A percentile compares a stretch with the other conserved stretches of the same genome.
Conservation (phyloP, 2,329 filamentous ascomycete species). For the Lecanosticta acicola region DNA sequence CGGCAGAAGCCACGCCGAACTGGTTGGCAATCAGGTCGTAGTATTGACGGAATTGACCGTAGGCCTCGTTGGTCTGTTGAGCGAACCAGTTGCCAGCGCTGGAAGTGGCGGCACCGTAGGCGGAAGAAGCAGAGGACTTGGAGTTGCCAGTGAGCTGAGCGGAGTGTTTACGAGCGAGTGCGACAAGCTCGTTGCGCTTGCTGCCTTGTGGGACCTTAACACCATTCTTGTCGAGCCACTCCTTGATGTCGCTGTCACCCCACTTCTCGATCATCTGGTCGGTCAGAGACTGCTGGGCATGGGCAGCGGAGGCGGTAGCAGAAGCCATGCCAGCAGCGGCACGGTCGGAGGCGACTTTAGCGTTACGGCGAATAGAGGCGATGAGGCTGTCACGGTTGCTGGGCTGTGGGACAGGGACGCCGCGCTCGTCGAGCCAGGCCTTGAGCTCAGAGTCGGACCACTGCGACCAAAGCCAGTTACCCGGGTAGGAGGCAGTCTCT, state of each 20-base stretch:
- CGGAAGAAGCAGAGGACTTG: slow-evolving; percentile 35
- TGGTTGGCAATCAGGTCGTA: slow-evolving; percentile 42
- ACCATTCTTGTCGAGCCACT: slow-evolving; percentile 85
- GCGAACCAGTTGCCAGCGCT: slow-evolving; percentile 68
- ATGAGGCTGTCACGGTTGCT: slow-evolving; percentile 80
- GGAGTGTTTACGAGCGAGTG: slow-evolving; percentile 82
- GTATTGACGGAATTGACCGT: slow-evolving; percentile 30
- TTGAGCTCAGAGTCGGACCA: slow-evolving; percentile 95
- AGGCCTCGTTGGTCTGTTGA: slow-evolving; percentile 63
- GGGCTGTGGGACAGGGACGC: slow-evolving; percentile 79
- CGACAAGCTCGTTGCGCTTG: slow-evolving; percentile 81
- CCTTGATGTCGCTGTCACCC: slow-evolving; percentile 85
- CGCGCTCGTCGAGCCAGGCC: slow-evolving; percentile 84
- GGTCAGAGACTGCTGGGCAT: slow-evolving; percentile 67
- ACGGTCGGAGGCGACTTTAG: slow-evolving; percentile 47
- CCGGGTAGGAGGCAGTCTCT: slow-evolving; percentile 79
- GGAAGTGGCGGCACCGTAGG: slow-evolving; percentile 43
- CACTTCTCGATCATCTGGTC: slow-evolving; percentile 84
- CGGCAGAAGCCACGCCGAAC: slow-evolving; percentile 40
- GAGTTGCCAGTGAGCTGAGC: slow-evolving; percentile 60
- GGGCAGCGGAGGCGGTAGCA: slow-evolving; percentile 50
- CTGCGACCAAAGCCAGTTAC: slow-evolving; percentile 84
- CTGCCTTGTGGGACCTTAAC: slow-evolving; percentile 89
- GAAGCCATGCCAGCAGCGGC: slow-evolving; percentile 57
- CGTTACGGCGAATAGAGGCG: slow-evolving; percentile 83